A percentile compares a stretch with the other conserved stretches of the same genome.
Conservation (phyloP, 23 red algal species). For the Gracilaria domingensis region DNA sequence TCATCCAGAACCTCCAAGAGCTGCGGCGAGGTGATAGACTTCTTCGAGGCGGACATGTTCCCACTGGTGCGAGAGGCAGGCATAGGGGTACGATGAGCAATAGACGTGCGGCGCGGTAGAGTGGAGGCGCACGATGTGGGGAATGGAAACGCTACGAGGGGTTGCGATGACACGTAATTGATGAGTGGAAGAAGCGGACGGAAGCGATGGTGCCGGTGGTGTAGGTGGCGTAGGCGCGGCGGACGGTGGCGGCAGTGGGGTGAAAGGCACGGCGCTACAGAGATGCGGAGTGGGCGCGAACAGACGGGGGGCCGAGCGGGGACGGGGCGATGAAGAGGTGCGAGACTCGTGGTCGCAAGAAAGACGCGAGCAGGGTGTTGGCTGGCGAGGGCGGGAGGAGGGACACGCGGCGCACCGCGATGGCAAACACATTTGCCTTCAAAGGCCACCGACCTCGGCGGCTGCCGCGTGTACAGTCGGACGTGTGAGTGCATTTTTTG, state of each 20-base stretch:
- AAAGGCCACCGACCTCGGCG: not conserved
- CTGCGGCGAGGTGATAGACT: not conserved
- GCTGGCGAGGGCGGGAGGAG: too few species aligned
- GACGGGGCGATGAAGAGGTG: not conserved
- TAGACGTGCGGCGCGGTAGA: not conserved
- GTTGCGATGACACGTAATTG: not conserved
- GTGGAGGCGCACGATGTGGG: not conserved
- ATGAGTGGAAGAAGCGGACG: not conserved
- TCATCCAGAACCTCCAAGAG: constrained; percentile 84
- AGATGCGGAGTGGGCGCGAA: not conserved
- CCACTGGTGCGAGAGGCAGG: constrained; percentile 11
- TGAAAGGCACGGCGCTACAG: not conserved
- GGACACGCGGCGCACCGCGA: not conserved
- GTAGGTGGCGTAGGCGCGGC: not conserved
- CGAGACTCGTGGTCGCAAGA: not conserved
- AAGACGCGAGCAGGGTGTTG: not conserved
- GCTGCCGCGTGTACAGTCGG: not conserved
- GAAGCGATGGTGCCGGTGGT: not conserved
- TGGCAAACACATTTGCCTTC: not conserved
- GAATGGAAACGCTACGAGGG: not conserved
- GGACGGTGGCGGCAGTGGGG: not conserved
- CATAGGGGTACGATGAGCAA: not conserved
- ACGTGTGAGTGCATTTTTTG: not conserved
- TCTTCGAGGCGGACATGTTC: constrained; percentile 46
- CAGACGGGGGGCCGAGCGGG: not conserved